phyloP scores from a whole-genome alignment of 805 yeast species.

The Wickerhamiella spandovensis region DNA sequence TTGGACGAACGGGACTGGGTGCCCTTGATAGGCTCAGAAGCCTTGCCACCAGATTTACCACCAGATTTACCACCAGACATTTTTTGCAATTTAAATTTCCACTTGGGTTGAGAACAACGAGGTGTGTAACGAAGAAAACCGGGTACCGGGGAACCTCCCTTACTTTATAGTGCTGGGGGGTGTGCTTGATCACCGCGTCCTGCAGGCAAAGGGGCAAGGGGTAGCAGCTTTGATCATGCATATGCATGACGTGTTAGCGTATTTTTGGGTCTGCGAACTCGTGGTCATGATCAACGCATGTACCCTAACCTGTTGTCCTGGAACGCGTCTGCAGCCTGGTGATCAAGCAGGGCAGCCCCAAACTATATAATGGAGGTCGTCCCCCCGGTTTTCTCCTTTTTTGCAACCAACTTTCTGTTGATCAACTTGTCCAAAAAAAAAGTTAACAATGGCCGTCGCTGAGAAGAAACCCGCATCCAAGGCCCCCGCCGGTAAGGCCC shows the following conservation, averaged over 20 bases:
- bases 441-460: constrained; percentile 30
- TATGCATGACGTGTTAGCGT: neutral
- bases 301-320: neutral
- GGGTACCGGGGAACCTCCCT: neutral
- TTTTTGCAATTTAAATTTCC: constrained; percentile 20
- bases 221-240: neutral
- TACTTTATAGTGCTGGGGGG: neutral
- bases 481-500: constrained; percentile 84
- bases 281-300: neutral
- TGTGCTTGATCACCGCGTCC: neutral
- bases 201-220: neutral
- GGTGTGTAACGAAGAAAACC: constrained; percentile 8
- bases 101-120: constrained; percentile 4
- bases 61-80: constrained; percentile 75
- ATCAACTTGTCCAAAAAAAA: constrained; percentile 20
- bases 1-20: constrained; percentile 96
- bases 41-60: constrained; percentile 79
- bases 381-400: constrained; percentile 13
- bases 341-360: neutral
- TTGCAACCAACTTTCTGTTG: constrained; percentile 13
- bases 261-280: neutral
- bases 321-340: constrained; percentile 1
- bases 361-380: constrained; percentile 4
- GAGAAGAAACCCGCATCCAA: constrained; percentile 48
- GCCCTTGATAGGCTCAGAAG: constrained; percentile 81